These are phyloP conservation scores for Citrullus colocynthis DNA, from an alignment of 306 rosid genomes.

Conservation along the genomic window DNA sequence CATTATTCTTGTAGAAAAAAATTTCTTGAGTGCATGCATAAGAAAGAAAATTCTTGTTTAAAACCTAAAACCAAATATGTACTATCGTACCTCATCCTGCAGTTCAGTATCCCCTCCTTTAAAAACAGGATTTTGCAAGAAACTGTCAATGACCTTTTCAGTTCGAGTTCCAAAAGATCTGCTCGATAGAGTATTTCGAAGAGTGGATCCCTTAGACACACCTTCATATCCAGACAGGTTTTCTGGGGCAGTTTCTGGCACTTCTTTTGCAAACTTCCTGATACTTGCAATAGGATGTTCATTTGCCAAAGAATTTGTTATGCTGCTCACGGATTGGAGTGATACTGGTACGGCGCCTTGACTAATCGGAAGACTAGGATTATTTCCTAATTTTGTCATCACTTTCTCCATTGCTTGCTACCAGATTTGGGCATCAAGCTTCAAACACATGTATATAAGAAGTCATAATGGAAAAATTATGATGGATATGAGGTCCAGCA, in stretches of 20 bases:
- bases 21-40: neutral
- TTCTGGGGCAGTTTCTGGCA: conserved; percentile 27
- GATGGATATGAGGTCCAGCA: conserved; percentile 12
- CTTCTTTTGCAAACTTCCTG: conserved; percentile 31
- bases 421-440: conserved; percentile 15
- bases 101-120: conserved; percentile 42
- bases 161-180: conserved; percentile 43
- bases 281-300: conserved; percentile 36
- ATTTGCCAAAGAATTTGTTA: conserved; percentile 17
- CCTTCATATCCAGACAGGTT: conserved; percentile 31
- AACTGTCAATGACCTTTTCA: conserved; percentile 60
- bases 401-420: conserved; percentile 58
- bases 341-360: conserved; percentile 45
- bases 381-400: conserved; percentile 58
- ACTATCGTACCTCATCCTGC: conserved; percentile 33
- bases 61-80: neutral
- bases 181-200: conserved; percentile 25
- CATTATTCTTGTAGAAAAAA: neutral
- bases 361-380: conserved; percentile 35
- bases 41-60: neutral
- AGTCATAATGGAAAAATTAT: neutral
- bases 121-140: conserved; percentile 65
- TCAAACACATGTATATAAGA: conserved; percentile 10
- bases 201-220: conserved; percentile 22
- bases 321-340: conserved; percentile 36